These are phyloP conservation scores for Volvox africanus DNA, from an alignment of 139 green algal genomes.

Conservation along the genomic window DNA sequence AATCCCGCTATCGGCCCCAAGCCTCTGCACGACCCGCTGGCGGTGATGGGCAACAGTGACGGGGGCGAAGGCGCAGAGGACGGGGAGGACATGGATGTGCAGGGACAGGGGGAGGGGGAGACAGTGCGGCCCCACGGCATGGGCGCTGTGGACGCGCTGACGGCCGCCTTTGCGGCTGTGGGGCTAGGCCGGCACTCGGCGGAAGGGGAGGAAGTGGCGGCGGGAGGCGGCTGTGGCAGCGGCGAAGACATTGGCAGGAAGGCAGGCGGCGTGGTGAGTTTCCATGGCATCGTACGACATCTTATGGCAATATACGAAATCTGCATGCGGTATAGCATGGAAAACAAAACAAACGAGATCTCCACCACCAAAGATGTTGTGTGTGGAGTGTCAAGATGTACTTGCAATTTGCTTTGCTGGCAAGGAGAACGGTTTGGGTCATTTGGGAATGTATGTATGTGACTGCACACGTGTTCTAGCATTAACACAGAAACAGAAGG, in stretches of 20 bases:
- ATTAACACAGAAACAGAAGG: no score
- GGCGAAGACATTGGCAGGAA: neutral
- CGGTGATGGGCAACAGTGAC: conserved; percentile 22
- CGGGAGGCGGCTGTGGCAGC: neutral
- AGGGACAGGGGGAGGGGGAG: neutral
- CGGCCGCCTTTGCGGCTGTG: neutral
- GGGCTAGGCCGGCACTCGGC: neutral
- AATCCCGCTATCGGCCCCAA: conserved; percentile 16
- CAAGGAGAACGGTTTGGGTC: no score
- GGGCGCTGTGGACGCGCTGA: neutral
- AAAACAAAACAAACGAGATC: no score
- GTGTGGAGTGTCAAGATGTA: no score
- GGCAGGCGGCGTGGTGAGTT: neutral
- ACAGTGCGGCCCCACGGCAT: no score
- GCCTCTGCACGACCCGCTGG: conserved; percentile 37
- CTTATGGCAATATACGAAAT: no score
- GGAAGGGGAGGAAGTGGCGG: neutral
- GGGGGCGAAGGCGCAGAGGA: neutral
- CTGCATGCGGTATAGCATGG: no score
- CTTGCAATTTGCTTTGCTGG: no score
- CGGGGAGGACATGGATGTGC: neutral
- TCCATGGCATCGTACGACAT: no score
- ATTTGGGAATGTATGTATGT: no score
- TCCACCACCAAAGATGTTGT: no score
- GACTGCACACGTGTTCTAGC: no score